Evolutionary conservation across 78 protist species (phyloP).

Genomic region (Polysphondylium violaceum): DNA sequence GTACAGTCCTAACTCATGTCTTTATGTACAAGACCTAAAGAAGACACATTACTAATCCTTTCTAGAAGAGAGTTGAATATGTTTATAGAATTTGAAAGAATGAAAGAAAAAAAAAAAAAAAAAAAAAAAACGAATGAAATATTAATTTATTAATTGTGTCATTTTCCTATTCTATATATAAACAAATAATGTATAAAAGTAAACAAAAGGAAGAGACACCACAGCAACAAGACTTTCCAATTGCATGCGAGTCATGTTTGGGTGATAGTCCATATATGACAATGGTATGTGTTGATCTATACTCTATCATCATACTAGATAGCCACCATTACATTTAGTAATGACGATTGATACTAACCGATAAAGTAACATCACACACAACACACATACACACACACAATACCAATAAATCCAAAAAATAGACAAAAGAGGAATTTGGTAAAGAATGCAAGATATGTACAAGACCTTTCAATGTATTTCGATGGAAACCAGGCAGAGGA

Average conservation of each 20-base stretch:
- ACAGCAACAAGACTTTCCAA: slow-evolving; percentile 89
- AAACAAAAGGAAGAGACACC: slow-evolving; percentile 9
- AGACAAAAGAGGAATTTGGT: slow-evolving; percentile 39
- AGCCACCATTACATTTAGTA: not conserved
- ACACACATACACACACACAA: not conserved
- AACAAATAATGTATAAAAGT: slow-evolving; percentile 53
- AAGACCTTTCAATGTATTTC: slow-evolving; percentile 89
- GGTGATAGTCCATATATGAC: slow-evolving; percentile 93
- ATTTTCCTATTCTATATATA: no score
- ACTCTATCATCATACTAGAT: not conserved
- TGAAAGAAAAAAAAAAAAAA: no score
- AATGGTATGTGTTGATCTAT: slow-evolving; percentile 70
- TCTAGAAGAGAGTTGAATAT: no score
- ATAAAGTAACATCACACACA: not conserved
- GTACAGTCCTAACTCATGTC: no score
- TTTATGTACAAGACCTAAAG: no score
- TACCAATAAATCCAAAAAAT: not conserved
- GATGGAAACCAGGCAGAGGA: slow-evolving; percentile 88
- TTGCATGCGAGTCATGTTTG: slow-evolving; percentile 93
- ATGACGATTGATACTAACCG: not conserved
- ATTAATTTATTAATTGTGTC: no score
- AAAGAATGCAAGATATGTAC: slow-evolving; percentile 85
- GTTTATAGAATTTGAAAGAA: no score
- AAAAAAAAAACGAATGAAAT: no score
- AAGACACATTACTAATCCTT: no score